Evolutionary conservation across 2,329 filamentous ascomycete genomes (phyloP), one percentile per base, ranked within the genome.

Genomic region (Aphanocladium album): DNA sequence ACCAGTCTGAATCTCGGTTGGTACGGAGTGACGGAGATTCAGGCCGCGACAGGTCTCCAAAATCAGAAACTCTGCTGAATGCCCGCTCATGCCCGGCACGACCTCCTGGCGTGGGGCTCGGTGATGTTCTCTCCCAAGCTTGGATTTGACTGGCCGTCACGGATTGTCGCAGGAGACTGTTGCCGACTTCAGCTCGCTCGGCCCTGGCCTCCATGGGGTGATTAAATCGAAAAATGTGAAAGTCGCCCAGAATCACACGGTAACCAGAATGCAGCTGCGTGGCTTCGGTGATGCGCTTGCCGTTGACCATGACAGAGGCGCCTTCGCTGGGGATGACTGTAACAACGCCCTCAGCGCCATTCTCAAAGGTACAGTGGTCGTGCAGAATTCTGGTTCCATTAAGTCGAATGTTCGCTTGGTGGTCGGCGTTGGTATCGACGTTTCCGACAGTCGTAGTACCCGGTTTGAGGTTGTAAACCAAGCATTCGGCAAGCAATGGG

Each of bases 271-370:
- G 89, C 47, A 99, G 80, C 65, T 92, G 85, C 66, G 89, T 92
- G 1, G 93, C 88, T 69, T 93, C 92, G 58, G 92, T 86, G 58
- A 98, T 90, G 19, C 93, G 89, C 65, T 93, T 85, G 61, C 95
- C 95, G 69, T 99, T 99, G 57, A 99, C 91, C 95, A 99, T 99
- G 61, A 99, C 91, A 12, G 93, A 91, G 1, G 95, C 95, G n/a
- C 91, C 91, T 67, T 96, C 91, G 63, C 84, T 88, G 0, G 95
- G 95, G 35, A 96, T 84, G 21, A 99, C 80, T 0, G 91, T 97
- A n/a, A 99, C 95, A 2, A 90, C 87, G 59, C 93, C 95, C 68
- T 99, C 93, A 4, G 89, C 78, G 27, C 75, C 77, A 69, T 99
- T 96, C 66, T 99, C 93, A 70, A 99, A 97, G 0, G 84, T 88